Evolutionary conservation across 352 stramenopile species (phyloP), one percentile per base, ranked within the genome.

Genomic region (Halophytophthora batemanensis): DNA sequence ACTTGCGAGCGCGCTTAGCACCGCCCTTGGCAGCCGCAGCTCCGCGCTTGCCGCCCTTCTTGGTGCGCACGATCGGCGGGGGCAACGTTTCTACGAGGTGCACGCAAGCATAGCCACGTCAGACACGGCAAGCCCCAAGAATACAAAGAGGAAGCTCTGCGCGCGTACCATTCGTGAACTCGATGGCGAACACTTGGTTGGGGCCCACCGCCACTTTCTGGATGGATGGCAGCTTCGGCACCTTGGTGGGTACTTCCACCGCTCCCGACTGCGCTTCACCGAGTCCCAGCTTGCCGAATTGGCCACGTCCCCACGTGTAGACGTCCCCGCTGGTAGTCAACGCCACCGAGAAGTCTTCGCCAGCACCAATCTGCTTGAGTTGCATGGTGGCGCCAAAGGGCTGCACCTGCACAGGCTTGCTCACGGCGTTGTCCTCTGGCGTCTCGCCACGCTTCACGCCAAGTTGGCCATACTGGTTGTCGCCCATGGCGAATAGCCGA

Each of bases 121-220:
- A 33, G 19, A 31, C 8, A 40, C 42, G 7, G 21, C 28, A 8
- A 39, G 36, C 21, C 18, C 11, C 40, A 53, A 12, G 23, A 8
- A 31, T 31, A 31, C 4, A 8, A 8, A 31, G 23, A 31, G 25
- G 25, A 8, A 4, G 25, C 25, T 31, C 25, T 31, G 25, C 25
- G 25, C 25, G 25, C 74, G 50, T 68, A 90, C 77, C 68, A 38
- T 90, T 52, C 3, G 82, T 89, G 44, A 82, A 90, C 62, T 92
- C 82, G 50, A 92, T 58, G 8, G 71, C 78, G 45, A 92, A 90
- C 25, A 88, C 67, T 49, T 89, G 74, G 61, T 92, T 90, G n/a
- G 71, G 68, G 22, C 78, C 82, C 10, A 74, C 66, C 28, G 68
- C 77, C 34, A 92, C 21, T 36, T 86, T 83, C 52, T 82, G 57